Conservation (phyloP, 345 rosid species). For the Rhodamnia rubescens region DNA sequence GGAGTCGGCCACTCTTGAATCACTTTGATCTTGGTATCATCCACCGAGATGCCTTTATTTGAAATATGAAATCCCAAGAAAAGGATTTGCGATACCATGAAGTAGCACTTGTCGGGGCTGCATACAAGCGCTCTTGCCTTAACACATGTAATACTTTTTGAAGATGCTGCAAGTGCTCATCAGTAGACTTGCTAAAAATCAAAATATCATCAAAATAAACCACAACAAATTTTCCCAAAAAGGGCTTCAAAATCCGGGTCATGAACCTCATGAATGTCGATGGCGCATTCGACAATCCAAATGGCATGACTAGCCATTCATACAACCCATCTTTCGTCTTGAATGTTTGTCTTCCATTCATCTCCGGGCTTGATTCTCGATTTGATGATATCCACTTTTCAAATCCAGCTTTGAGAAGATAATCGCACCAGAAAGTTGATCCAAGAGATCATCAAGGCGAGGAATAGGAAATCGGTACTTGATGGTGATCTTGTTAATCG, state of each 20-base stretch:
- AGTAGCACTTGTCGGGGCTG: too few species aligned
- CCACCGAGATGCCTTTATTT: too few species aligned
- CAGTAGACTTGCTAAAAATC: background rate
- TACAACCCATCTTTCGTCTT: background rate
- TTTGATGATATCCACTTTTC: background rate
- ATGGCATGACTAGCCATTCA: background rate
- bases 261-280: background rate
- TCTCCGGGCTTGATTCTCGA: too few species aligned
- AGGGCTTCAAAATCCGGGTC: background rate
- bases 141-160: background rate
- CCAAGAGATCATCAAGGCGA: background rate
- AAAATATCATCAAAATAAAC: slow-evolving; percentile 5
- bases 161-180: background rate
- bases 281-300: background rate
- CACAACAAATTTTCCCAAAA: background rate
- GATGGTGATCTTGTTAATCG: background rate
- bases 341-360: too few species aligned
- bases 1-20: background rate
- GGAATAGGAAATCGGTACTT: background rate
- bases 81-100: background rate
- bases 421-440: background rate
- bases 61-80: background rate
- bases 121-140: background rate
- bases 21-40: background rate
- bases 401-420: background rate